phyloP scores from a whole-genome alignment of 352 stramenopile species.

The Phytophthora cactorum region DNA sequence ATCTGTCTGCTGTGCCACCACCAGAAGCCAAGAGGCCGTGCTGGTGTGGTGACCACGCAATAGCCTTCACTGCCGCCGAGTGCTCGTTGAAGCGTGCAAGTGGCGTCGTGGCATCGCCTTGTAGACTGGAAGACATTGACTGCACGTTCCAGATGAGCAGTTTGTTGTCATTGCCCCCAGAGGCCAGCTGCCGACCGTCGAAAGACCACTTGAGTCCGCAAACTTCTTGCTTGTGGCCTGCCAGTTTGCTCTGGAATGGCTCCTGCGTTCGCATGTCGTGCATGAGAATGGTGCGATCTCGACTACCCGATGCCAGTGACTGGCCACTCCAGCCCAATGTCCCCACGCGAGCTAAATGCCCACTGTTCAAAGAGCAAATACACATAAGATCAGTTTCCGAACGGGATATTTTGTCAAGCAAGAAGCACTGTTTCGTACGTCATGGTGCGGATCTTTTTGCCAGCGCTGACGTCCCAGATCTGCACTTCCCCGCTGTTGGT shows the following conservation, averaged over 20 bases:
- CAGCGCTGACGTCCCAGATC: conserved; percentile 93
- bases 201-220: conserved; percentile 98
- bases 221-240: conserved; percentile 88
- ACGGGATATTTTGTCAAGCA: not conserved
- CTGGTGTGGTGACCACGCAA: conserved; percentile 97
- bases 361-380: conserved; percentile 39
- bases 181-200: conserved; percentile 91
- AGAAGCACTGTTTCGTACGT: conserved; percentile 41
- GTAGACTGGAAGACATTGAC: conserved; percentile 41
- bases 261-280: conserved; percentile 88
- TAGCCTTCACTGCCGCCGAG: conserved; percentile 97
- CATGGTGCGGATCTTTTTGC: conserved; percentile 93
- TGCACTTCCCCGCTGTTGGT: conserved; percentile 95
- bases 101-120: conserved; percentile 53
- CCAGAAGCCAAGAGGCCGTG: conserved; percentile 95
- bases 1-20: conserved; percentile 96
- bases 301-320: conserved; percentile 93
- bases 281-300: conserved; percentile 94
- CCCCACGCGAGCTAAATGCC: conserved; percentile 93
- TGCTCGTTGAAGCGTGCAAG: conserved; percentile 95
- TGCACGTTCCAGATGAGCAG: conserved; percentile 96
- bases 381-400: conserved; percentile 9
- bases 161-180: conserved; percentile 98
- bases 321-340: conserved; percentile 92
- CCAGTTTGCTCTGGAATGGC: conserved; percentile 60